Evolutionary conservation across 2,329 filamentous ascomycete species (phyloP), one percentile per base, ranked within the genome.

Genomic region (Dothiorella sarmentorum): DNA sequence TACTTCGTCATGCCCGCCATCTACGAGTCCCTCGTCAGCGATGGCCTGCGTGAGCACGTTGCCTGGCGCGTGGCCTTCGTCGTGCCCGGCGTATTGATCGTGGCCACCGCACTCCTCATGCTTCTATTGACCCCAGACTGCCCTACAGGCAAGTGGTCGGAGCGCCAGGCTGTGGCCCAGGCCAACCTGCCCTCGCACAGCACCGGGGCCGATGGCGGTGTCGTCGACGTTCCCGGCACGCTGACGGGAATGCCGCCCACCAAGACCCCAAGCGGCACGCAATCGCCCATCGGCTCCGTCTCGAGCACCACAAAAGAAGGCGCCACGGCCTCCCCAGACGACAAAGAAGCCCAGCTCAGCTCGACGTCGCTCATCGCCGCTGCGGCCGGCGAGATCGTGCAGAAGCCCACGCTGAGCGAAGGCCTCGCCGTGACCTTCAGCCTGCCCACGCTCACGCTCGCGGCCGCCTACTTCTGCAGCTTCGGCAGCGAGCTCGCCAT

Each of bases 1-100:
- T 96, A 96, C 76, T 95, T 96, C 72, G 83, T 93, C 66, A 96
- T 96, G 91, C 91, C 92, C 2, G 90, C 90, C 4, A 86, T 96
- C 59, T 94, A 88, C 73, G 88, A 95, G 72, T 89, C 88, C 0
- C 79, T 96, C 20, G 82, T 89, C 20, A 67, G 74, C 6, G 68
- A 80, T 1, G 83, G 85, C 6, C 77, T 93, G 57, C 76, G 79
- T 1, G 74, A 84, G 2, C 85, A 89, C 65, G 81, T 85, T 35
- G 88, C 91, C 2, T 96, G 92, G 91, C 84, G 91, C 24, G 84
- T 96, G 1, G 82, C 90, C 2, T 96, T 95, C 70, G 78, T 96
- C 61, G 87, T 95, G 5, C 91, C 91, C 0, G 88, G 94, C 61
- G 82, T 92, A 64, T 82, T 93, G 63, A 87, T 93, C 70, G 78